Conservation (phyloP, 495 filamentous ascomycete species). For the Penicillium taxi region DNA sequence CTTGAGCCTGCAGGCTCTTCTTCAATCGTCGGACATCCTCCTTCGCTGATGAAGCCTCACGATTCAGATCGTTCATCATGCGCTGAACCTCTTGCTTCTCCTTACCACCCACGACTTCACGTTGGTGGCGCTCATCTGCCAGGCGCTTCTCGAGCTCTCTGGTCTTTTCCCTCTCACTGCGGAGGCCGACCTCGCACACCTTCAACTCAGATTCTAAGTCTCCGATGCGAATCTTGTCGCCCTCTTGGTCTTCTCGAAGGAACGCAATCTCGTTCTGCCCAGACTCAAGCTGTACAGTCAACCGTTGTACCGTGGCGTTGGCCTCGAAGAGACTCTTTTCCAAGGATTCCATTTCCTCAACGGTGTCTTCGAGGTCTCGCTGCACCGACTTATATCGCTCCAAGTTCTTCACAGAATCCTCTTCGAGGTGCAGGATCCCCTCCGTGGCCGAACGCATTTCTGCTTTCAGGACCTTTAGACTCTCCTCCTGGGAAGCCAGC, state of each 20-base stretch:
- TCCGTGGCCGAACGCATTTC: conserved; percentile 91
- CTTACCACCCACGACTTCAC: conserved; percentile 73
- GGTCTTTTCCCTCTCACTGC: conserved; percentile 72
- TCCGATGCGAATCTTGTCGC: conserved; percentile 95
- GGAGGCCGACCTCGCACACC: conserved; percentile 59
- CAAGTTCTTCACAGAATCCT: conserved; percentile 63
- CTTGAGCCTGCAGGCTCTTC: conserved; percentile 70
- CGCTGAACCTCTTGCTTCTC: conserved; percentile 83
- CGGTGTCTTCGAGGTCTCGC: conserved; percentile 64
- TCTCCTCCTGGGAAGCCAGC: conserved; percentile 50
- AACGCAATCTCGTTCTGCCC: conserved; percentile 90
- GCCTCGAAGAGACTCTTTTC: conserved; percentile 69
- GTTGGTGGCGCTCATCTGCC: conserved; percentile 71
- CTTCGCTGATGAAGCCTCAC: conserved; percentile 68
- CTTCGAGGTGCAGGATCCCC: conserved; percentile 73
- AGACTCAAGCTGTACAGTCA: conserved; percentile 86
- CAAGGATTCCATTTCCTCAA: conserved; percentile 67
- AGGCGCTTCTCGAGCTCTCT: conserved; percentile 72
- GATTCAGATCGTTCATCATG: conserved; percentile 77
- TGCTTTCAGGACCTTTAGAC: conserved; percentile 72
- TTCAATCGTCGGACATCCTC: conserved; percentile 78
- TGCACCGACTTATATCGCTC: conserved; percentile 66
- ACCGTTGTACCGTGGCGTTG: conserved; percentile 74
- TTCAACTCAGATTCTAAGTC: conserved; percentile 78
- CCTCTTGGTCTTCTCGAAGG: conserved; percentile 92